phyloP scores from a whole-genome alignment of 2,329 filamentous ascomycete genomes.

The Falciphora oryzae region DNA sequence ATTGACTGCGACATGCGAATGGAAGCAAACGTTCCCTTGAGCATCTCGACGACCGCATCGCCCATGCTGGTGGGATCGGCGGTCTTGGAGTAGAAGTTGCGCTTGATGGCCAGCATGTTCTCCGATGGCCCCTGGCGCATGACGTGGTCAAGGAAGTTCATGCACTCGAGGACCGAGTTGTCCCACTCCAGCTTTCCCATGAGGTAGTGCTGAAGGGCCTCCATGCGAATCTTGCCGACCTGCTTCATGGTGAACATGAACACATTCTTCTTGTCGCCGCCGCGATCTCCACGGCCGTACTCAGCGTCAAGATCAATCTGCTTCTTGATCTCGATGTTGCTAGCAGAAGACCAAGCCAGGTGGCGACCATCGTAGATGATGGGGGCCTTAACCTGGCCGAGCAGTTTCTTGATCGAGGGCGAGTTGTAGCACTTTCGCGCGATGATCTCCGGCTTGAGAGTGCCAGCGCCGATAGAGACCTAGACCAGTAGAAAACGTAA shows the following conservation, averaged over 20 bases:
- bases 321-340: constrained; percentile 42
- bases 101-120: constrained; percentile 65
- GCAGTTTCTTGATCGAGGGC: constrained; percentile 46
- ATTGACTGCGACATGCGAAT: constrained; percentile 60
- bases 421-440: constrained; percentile 74
- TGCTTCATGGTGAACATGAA: constrained; percentile 58
- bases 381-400: constrained; percentile 40
- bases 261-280: constrained; percentile 33
- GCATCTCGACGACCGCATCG: constrained; percentile 7
- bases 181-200: constrained; percentile 53
- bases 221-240: constrained; percentile 64
- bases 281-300: constrained; percentile 27
- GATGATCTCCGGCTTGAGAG: constrained; percentile 55
- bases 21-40: constrained; percentile 82
- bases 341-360: constrained; percentile 67
- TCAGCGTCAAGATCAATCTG: constrained; percentile 69
- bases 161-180: constrained; percentile 65
- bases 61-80: constrained; percentile 34
- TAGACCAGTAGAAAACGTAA: constrained; percentile 25
- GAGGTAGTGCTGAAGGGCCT: constrained; percentile 61
- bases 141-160: constrained; percentile 86
- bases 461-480: constrained; percentile 59
- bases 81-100: constrained; percentile 67
- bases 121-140: constrained; percentile 73
- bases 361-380: constrained; percentile 81